Evolutionary conservation across 805 yeast species (phyloP).

Genomic region (Suhomyces vadensis): DNA sequence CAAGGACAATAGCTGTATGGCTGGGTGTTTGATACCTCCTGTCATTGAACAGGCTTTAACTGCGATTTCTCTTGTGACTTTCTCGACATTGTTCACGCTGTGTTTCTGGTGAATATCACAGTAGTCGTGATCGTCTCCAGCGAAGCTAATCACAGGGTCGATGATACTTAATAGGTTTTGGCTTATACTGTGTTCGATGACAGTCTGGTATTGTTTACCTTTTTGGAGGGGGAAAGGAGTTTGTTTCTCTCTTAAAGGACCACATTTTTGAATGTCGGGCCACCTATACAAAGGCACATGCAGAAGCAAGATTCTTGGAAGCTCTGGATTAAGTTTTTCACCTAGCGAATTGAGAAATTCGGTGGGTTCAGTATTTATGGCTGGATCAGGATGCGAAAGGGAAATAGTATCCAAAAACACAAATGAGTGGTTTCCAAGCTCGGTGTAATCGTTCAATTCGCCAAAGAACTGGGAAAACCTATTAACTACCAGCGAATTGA

Average conservation of each 20-base stretch:
- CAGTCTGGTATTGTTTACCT: slow-evolving; percentile 91
- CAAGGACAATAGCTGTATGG: slow-evolving; percentile 78
- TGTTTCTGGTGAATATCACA: slow-evolving; percentile 70
- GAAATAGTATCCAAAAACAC: slow-evolving; percentile 84
- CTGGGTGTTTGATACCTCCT: slow-evolving; percentile 85
- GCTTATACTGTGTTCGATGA: slow-evolving; percentile 63
- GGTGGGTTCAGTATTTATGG: slow-evolving; percentile 50
- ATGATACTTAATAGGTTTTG: slow-evolving; percentile 57
- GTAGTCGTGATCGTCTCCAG: slow-evolving; percentile 98
- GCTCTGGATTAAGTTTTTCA: slow-evolving; percentile 24
- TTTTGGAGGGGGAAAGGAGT: slow-evolving; percentile 62
- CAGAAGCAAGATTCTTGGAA: slow-evolving; percentile 69
- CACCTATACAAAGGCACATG: slow-evolving; percentile 89
- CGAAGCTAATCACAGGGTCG: slow-evolving; percentile 68
- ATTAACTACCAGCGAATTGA: slow-evolving; percentile 53
- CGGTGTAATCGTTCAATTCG: slow-evolving; percentile 53
- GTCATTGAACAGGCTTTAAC: slow-evolving; percentile 92
- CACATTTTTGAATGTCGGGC: slow-evolving; percentile 65
- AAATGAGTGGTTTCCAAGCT: slow-evolving; percentile 68
- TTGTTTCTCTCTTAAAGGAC: slow-evolving; percentile 69
- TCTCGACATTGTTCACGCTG: slow-evolving; percentile 11
- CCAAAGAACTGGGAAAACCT: slow-evolving; percentile 79
- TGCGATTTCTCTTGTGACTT: slow-evolving; percentile 61
- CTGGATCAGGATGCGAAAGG: slow-evolving; percentile 55
- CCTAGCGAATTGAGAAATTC: slow-evolving; percentile 47